Conservation (phyloP, 345 rosid genomes). For the Camelina sativa region DNA sequence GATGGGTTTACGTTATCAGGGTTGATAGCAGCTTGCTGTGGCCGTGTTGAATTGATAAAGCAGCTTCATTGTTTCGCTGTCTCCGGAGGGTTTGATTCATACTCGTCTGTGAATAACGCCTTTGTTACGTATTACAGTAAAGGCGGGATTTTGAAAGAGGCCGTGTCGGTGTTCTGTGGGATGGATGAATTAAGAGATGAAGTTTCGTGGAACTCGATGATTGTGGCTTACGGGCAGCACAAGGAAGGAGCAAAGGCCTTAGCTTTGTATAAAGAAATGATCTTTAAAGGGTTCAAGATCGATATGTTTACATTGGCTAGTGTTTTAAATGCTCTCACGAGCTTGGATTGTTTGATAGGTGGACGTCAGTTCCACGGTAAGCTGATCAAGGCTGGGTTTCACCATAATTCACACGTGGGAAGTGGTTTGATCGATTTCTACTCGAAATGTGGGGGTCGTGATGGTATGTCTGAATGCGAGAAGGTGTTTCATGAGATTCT, state of each 20-base stretch:
- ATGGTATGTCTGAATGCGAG: conserved; percentile 54
- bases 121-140: conserved; percentile 71
- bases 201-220: conserved; percentile 97
- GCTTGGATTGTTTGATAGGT: conserved; percentile 58
- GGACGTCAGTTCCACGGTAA: conserved; percentile 80
- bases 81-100: conserved; percentile 63
- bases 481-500: conserved; percentile 75
- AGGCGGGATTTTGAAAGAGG: conserved; percentile 67
- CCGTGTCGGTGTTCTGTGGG: conserved; percentile 59
- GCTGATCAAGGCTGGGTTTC: conserved; percentile 70
- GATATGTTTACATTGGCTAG: conserved; percentile 89
- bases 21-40: conserved; percentile 62
- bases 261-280: conserved; percentile 70
- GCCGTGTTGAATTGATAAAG: conserved; percentile 51
- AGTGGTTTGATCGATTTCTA: conserved; percentile 92
- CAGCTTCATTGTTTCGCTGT: conserved; percentile 74
- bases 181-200: conserved; percentile 68
- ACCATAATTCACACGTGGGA: conserved; percentile 76
- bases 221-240: conserved; percentile 88
- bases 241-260: conserved; percentile 68
- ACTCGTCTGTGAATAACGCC: conserved; percentile 75
- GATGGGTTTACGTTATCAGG: conserved; percentile 89
- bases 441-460: conserved; percentile 65
- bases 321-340: conserved; percentile 73
- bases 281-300: conserved; percentile 53